A percentile compares a stretch with the other conserved stretches of the same genome.
These are phyloP conservation scores for Kwoniella dendrophila DNA, from an alignment of 768 basidiomycete species.

Conservation along the genomic window DNA sequence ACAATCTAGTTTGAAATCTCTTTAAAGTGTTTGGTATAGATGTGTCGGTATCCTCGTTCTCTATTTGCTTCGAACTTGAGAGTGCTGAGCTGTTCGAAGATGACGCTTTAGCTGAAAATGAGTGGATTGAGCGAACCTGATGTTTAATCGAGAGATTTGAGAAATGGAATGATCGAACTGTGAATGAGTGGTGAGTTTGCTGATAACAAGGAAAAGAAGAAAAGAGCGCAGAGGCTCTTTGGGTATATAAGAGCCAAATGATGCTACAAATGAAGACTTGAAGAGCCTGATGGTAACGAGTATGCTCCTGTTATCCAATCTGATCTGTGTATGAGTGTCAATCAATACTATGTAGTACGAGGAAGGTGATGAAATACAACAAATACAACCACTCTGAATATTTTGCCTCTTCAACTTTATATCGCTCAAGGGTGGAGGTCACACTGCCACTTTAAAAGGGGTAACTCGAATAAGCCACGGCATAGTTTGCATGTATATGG, in stretches of 20 bases:
- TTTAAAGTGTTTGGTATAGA: not conserved
- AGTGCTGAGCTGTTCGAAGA: not conserved
- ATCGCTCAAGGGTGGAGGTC: too few species aligned
- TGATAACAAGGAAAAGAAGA: not conserved
- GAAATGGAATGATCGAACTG: not conserved
- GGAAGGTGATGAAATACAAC: too few species aligned
- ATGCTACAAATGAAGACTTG: not conserved
- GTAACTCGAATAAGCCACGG: too few species aligned
- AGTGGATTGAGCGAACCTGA: not conserved
- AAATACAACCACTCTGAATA: too few species aligned
- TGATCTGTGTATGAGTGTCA: not conserved
- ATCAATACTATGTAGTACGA: too few species aligned
- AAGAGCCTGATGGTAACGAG: not conserved
- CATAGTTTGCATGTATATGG: not conserved
- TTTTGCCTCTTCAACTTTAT: too few species aligned
- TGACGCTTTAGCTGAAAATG: not conserved
- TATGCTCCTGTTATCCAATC: too few species aligned
- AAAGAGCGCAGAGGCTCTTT: conserved; percentile 16
- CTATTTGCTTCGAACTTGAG: not conserved
- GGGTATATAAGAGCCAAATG: conserved; percentile 5
- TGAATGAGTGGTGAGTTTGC: conserved; percentile 19
- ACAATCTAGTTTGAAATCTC: conserved; percentile 5
- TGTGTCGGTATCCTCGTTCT: not conserved
- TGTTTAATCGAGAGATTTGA: not conserved
- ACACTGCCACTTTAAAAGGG: too few species aligned